Evolutionary conservation across 768 basidiomycete genomes (phyloP).

Genomic region (Dioszegia hungarica): DNA sequence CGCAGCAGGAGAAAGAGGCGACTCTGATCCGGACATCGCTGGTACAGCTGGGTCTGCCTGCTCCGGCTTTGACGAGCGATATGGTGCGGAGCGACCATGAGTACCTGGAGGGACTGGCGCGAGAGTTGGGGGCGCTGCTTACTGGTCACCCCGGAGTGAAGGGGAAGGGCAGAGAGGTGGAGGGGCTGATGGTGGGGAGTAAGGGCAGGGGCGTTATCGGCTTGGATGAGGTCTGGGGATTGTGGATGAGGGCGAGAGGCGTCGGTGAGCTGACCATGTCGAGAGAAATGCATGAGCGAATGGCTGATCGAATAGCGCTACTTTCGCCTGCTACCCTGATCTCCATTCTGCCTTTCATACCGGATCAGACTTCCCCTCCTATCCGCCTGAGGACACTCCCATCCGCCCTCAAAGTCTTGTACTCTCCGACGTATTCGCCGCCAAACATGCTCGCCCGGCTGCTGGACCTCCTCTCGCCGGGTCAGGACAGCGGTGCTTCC

Average conservation of each 20-base stretch:
- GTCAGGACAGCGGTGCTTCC: not conserved
- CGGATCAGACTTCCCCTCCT: slow-evolving; percentile 61
- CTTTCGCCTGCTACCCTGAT: slow-evolving; percentile 83
- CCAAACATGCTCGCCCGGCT: slow-evolving; percentile 63
- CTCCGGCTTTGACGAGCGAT: slow-evolving; percentile 78
- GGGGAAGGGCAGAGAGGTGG: slow-evolving; percentile 15
- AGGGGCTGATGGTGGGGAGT: slow-evolving; percentile 65
- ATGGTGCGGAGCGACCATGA: slow-evolving; percentile 76
- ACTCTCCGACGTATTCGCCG: slow-evolving; percentile 71
- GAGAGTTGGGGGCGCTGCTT: slow-evolving; percentile 72
- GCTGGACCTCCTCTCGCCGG: slow-evolving; percentile 49
- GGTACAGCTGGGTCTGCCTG: slow-evolving; percentile 79
- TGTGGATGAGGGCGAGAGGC: slow-evolving; percentile 89
- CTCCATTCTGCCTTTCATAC: slow-evolving; percentile 66
- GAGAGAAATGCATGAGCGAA: not conserved
- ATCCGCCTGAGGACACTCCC: slow-evolving; percentile 64
- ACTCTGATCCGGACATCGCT: slow-evolving; percentile 84
- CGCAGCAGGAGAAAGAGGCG: slow-evolving; percentile 49
- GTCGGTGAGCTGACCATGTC: slow-evolving; percentile 59
- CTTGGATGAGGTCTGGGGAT: slow-evolving; percentile 89
- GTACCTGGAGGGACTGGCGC: slow-evolving; percentile 75
- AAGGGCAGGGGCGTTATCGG: slow-evolving; percentile 68
- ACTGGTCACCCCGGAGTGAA: slow-evolving; percentile 50
- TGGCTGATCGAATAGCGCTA: slow-evolving; percentile 58
- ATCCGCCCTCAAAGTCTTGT: slow-evolving; percentile 73